A percentile compares a stretch with the other conserved stretches of the same genome.
These are phyloP conservation scores for Paramecium bursaria DNA, from an alignment of 73 alveolate genomes.

Conservation along the genomic window DNA sequence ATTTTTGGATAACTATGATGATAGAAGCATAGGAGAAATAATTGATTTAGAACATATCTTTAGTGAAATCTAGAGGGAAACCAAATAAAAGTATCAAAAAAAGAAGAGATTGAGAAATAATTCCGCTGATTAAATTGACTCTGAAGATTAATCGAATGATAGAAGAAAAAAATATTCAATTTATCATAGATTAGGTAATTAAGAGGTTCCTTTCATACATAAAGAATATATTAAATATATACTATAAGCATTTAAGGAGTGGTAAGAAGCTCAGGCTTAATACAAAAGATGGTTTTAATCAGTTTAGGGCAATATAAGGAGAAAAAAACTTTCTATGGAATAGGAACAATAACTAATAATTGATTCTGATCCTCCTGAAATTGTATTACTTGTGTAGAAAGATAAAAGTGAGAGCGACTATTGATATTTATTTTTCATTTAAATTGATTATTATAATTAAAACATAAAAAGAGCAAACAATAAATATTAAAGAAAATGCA, in stretches of 20 bases:
- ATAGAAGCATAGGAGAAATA: slow-evolving; percentile 17
- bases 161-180: slow-evolving; percentile 2
- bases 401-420: slow-evolving; percentile 54
- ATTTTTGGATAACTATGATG: no score
- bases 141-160: neutral
- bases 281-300: slow-evolving; percentile 42
- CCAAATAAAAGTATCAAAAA: neutral
- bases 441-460: no score
- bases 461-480: no score
- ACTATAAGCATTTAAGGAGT: slow-evolving; percentile 13
- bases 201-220: neutral
- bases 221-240: slow-evolving; percentile 14
- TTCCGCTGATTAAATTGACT: slow-evolving; percentile 6
- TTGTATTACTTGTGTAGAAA: slow-evolving; percentile 10
- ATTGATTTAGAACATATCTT: slow-evolving; percentile 27
- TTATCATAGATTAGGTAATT: neutral
- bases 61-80: slow-evolving; percentile 11
- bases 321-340: neutral
- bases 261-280: slow-evolving; percentile 46
- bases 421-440: no score
- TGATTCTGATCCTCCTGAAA: slow-evolving; percentile 59
- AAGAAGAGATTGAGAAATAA: slow-evolving; percentile 31
- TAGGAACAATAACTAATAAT: neutral
- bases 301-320: neutral
- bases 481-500: no score